Evolutionary conservation across 495 filamentous ascomycete species (phyloP), one percentile per base, ranked within the genome.

Genomic region (Penicillium herquei): DNA sequence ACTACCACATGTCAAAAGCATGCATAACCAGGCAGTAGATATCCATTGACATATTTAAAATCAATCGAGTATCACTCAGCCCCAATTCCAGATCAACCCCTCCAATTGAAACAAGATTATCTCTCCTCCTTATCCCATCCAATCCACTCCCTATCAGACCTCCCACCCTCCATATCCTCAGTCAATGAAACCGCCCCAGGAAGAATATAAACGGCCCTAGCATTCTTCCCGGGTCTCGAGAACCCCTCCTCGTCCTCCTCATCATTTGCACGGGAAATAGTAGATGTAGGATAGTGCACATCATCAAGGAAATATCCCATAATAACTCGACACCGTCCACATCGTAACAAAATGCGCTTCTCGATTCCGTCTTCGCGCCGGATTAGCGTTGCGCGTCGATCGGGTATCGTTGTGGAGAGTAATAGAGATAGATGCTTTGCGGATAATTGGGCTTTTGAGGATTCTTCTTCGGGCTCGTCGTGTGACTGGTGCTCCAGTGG

Each of bases 331-430:
- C 88, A 92, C 54, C 87, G 68, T 3, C 77, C 82, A 70, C 88
- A 91, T 18, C 81, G 69, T 47, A 77, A 70, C 14, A 85, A 57
- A 42, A 78, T 67, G 26, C 88, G 66, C 75, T 88, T 89, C 75
- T 92, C 88, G 49, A 89, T 91, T 18, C 88, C 88, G 51, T 90
- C 86, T 57, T 81, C 80, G 3, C 84, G 74, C 5, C 80, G 68
- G 13, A 90, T 71, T 0, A 92, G 68, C 4, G 81, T 75, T 16
- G 81, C 63, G 12, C 76, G 76, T 0, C 73, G 69, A 50, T 86
- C 78, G 0, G 75, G 66, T 3, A 72, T 46, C 8, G 73, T 67
- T 2, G 80, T 81, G 0, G 73, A 75, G 7, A 82, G 72, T 1
- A 82, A 71, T 16, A 84, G 72, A 0, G 77, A 78, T 52, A 75